These are phyloP conservation scores for Vitis hybrid DNA, from an alignment of 177 flowering plant species.

Conservation along the genomic window DNA sequence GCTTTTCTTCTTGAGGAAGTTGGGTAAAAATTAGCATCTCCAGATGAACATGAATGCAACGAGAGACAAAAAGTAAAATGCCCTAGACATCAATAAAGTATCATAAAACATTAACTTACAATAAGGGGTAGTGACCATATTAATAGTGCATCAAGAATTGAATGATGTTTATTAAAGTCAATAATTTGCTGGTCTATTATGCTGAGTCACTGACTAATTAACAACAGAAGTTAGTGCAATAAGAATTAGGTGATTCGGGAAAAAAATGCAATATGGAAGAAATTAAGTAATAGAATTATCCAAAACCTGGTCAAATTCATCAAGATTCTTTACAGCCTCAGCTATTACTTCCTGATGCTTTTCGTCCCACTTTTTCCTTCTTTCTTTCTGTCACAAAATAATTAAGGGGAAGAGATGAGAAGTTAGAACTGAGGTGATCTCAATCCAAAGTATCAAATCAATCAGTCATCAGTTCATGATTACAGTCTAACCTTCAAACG, in stretches of 20 bases:
- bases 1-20: neutral
- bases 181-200: neutral
- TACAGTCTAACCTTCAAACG: constrained; percentile 69
- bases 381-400: constrained; percentile 57
- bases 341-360: constrained; percentile 87
- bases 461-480: neutral
- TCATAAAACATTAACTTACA: neutral
- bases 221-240: neutral
- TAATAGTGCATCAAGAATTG: neutral
- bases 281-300: neutral
- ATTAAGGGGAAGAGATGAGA: neutral
- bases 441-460: neutral
- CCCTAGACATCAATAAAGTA: neutral
- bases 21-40: neutral
- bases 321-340: constrained; percentile 71
- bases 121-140: neutral
- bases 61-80: neutral
- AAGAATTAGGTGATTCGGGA: neutral
- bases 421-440: neutral
- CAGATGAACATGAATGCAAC: neutral
- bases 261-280: neutral
- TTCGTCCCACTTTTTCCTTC: constrained; percentile 95
- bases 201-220: neutral
- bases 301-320: constrained; percentile 84
- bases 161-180: neutral